Conservation (phyloP, 2,329 filamentous ascomycete genomes). For the Dactylella cylindrospora region DNA sequence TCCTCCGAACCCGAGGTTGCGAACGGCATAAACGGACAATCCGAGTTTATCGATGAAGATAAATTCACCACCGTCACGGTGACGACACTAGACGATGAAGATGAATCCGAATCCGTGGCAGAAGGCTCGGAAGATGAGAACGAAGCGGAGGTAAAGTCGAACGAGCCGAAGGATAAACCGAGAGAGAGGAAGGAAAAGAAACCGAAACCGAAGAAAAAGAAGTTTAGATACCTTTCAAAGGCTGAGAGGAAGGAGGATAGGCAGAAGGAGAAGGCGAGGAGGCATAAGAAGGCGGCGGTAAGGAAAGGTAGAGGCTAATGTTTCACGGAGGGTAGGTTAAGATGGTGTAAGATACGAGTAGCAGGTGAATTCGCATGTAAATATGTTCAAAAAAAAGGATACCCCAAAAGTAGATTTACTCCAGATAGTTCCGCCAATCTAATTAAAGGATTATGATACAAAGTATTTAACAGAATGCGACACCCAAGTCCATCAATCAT, state of each 20-base stretch:
- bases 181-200: slow-evolving; percentile 54
- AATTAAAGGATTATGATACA: too few species aligned
- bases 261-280: slow-evolving; percentile 67
- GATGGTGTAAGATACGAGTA: slow-evolving; percentile 2
- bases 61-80: slow-evolving; percentile 93
- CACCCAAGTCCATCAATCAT: too few species aligned
- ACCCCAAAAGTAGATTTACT: neutral
- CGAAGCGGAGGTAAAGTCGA: slow-evolving; percentile 49
- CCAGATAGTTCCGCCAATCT: too few species aligned
- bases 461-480: too few species aligned
- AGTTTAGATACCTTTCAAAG: slow-evolving; percentile 91
- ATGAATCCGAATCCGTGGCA: slow-evolving; percentile 51
- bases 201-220: slow-evolving; percentile 79
- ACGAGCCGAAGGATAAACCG: slow-evolving; percentile 51
- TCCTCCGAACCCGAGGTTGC: slow-evolving; percentile 49
- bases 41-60: slow-evolving; percentile 95
- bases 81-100: slow-evolving; percentile 74
- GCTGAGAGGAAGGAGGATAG: slow-evolving; percentile 68
- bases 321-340: neutral
- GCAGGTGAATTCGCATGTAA: neutral
- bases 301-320: slow-evolving; percentile 8
- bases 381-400: slow-evolving; percentile 1
- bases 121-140: slow-evolving; percentile 51
- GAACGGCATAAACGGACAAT: slow-evolving; percentile 72
- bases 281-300: slow-evolving; percentile 60